Conservation (phyloP, 2,329 filamentous ascomycete genomes). For the Sclerotinia borealis region DNA sequence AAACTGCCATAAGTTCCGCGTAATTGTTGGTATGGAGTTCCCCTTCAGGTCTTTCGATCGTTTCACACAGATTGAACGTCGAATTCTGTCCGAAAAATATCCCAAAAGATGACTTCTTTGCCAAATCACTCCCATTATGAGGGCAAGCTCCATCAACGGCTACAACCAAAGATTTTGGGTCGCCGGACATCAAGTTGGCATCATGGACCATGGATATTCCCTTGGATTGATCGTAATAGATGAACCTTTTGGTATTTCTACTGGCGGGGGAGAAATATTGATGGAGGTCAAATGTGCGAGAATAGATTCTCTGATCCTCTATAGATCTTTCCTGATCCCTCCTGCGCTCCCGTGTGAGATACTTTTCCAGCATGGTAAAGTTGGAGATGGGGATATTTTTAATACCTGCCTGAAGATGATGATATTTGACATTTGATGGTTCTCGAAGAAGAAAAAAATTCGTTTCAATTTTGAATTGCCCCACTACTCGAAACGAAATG, state of each 20-base stretch:
- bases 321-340: not conserved
- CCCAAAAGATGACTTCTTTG: not conserved
- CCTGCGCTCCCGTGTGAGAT: not conserved
- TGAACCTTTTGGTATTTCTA: not conserved
- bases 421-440: not conserved
- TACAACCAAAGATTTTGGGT: not conserved
- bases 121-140: not conserved
- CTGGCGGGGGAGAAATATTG: not conserved
- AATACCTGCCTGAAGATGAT: not conserved
- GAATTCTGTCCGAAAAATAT: not conserved
- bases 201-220: not conserved
- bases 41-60: not conserved
- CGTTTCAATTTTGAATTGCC: not conserved
- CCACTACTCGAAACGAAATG: no score
- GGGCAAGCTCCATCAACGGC: not conserved
- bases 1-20: not conserved
- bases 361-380: not conserved
- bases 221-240: not conserved
- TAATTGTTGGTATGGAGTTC: not conserved
- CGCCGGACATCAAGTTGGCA: not conserved
- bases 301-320: not conserved
- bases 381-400: not conserved
- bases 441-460: not conserved
- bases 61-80: not conserved
- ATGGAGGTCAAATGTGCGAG: conserved; percentile 1